These are phyloP conservation scores for Boletus hoseneyae DNA, from an alignment of 1,284 basidiomycete genomes.

Conservation along the genomic window DNA sequence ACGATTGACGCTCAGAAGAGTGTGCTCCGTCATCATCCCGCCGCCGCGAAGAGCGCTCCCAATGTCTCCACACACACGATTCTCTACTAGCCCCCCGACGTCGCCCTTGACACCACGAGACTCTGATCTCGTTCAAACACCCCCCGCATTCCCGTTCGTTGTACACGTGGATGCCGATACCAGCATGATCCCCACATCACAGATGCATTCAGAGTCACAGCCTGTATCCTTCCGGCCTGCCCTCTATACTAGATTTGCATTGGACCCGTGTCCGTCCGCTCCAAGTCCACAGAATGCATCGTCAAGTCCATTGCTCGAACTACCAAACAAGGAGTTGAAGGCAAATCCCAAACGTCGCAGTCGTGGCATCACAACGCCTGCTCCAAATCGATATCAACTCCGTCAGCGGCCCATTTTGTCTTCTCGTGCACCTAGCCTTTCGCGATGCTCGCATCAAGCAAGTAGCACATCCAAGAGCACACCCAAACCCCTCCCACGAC, in stretches of 20 bases:
- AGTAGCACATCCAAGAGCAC: constrained; percentile 7
- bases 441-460: constrained; percentile 15
- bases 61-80: constrained; percentile 5
- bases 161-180: constrained; percentile 35
- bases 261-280: constrained; percentile 25
- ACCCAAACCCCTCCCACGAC: constrained; percentile 14
- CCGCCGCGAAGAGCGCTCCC: constrained; percentile 5
- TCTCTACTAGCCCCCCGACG: constrained; percentile 21
- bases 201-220: constrained; percentile 38
- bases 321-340: constrained; percentile 7
- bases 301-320: constrained; percentile 12
- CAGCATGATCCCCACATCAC: constrained; percentile 37
- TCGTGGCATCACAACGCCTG: constrained; percentile 2
- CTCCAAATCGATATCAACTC: constrained; percentile 28
- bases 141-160: constrained; percentile 52
- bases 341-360: constrained; percentile 13
- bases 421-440: constrained; percentile 12
- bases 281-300: constrained; percentile 5
- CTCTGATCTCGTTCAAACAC: constrained; percentile 45
- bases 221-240: constrained; percentile 28
- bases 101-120: constrained; percentile 36
- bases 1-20: constrained; percentile 18
- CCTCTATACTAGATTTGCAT: constrained; percentile 37
- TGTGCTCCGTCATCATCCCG: constrained; percentile 16
- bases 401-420: constrained; percentile 28